Evolutionary conservation across 306 rosid genomes (phyloP).

Genomic region (Fragaria nilgerrensis): DNA sequence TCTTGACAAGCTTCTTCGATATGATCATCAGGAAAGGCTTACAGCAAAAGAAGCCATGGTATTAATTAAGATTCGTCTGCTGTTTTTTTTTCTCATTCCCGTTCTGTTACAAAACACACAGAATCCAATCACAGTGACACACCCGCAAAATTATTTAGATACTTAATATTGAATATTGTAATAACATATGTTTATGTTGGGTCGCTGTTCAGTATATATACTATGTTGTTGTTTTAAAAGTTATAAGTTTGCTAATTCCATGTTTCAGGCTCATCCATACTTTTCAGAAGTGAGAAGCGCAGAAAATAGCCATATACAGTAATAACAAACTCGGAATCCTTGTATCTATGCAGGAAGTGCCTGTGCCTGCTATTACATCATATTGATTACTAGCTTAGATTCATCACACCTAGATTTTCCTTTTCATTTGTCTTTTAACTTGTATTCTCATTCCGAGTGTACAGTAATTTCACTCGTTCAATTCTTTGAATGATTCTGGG

Average conservation of each 20-base stretch:
- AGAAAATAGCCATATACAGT: slow-evolving; percentile 41
- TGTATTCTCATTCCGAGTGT: background rate
- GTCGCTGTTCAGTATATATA: too few relatives aligned
- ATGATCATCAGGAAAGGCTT: slow-evolving; percentile 93
- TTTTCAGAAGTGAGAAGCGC: slow-evolving; percentile 51
- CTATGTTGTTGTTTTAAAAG: background rate
- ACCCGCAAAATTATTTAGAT: background rate
- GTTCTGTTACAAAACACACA: background rate
- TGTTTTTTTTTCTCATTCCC: background rate
- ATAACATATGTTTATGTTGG: background rate
- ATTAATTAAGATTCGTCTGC: slow-evolving; percentile 7
- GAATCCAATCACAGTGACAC: background rate
- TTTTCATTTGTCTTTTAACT: background rate
- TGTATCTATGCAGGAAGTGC: slow-evolving; percentile 3
- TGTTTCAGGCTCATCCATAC: slow-evolving; percentile 51
- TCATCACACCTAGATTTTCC: background rate
- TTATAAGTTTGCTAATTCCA: background rate
- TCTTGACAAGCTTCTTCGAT: slow-evolving; percentile 89
- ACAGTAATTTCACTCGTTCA: background rate
- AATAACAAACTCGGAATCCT: slow-evolving; percentile 1
- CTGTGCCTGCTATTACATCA: background rate
- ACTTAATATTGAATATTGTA: background rate
- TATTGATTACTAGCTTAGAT: slow-evolving; percentile 11
- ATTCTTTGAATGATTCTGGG: background rate
- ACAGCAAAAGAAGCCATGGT: slow-evolving; percentile 98